phyloP scores from a whole-genome alignment of 371 early-diverging fungal genomes.

The Catenaria anguillulae region DNA sequence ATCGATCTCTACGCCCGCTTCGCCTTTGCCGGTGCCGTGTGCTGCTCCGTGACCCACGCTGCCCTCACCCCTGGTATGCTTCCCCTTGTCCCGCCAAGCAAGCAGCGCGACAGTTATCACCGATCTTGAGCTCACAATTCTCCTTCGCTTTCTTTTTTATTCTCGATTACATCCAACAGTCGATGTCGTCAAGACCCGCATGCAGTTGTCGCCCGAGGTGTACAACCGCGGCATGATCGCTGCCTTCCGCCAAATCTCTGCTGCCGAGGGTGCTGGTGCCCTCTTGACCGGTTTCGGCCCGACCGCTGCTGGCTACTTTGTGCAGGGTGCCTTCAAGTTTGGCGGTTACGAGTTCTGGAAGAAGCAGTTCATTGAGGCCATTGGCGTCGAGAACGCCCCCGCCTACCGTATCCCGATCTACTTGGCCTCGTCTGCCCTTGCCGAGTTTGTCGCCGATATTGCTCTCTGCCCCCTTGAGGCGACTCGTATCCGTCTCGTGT shows the following conservation, averaged over 20 bases:
- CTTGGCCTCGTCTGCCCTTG: constrained; percentile 62
- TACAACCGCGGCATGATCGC: constrained; percentile 49
- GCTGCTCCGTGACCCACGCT: constrained; percentile 53
- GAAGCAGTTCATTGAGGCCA: constrained; percentile 42
- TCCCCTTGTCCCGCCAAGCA: too few relatives aligned
- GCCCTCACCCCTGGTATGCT: constrained; percentile 7
- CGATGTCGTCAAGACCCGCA: constrained; percentile 35
- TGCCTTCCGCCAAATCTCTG: constrained; percentile 46
- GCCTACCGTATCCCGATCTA: constrained; percentile 61
- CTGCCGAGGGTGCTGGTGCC: constrained; percentile 54
- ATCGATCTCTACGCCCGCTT: constrained; percentile 52
- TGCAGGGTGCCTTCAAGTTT: constrained; percentile 78
- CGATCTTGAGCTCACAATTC: too few relatives aligned
- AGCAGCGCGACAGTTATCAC: too few relatives aligned
- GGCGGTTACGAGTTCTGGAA: constrained; percentile 80
- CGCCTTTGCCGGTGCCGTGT: constrained; percentile 51
- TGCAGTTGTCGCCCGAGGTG: constrained; percentile 45
- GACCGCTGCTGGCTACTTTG: constrained; percentile 69
- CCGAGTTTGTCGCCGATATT: constrained; percentile 77
- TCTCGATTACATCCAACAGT: too few relatives aligned
- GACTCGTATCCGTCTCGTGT: constrained; percentile 60
- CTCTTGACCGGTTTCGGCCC: constrained; percentile 64
- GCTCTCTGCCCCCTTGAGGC: constrained; percentile 63
- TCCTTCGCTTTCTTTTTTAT: too few relatives aligned
- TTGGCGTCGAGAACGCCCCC: constrained; percentile 55